phyloP scores from a whole-genome alignment of 495 filamentous ascomycete species.

The Penicillium cinerascens region DNA sequence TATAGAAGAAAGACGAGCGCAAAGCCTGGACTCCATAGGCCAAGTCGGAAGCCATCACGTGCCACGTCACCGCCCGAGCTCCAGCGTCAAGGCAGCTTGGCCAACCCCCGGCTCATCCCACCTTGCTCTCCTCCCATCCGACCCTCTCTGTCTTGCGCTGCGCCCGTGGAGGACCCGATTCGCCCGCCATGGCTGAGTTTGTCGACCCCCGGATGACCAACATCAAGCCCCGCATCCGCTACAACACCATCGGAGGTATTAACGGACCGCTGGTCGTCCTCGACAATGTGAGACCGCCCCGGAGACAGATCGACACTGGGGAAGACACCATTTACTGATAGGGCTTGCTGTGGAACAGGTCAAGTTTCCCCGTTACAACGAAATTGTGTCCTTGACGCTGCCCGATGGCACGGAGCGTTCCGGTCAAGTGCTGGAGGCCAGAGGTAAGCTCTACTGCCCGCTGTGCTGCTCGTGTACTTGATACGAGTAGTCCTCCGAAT shows the following conservation, averaged over 20 bases:
- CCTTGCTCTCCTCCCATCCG: constrained; percentile 15
- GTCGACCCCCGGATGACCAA: constrained; percentile 76
- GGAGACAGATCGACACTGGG: background rate
- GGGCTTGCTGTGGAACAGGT: constrained; percentile 50
- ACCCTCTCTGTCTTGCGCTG: constrained; percentile 6
- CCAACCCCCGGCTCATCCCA: constrained; percentile 24
- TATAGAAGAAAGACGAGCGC: background rate
- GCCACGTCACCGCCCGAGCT: constrained; percentile 29
- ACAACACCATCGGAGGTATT: constrained; percentile 98
- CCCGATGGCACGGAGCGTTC: constrained; percentile 91
- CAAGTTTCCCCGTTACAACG: constrained; percentile 96
- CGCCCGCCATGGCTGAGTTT: constrained; percentile 54
- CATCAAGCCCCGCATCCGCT: constrained; percentile 81
- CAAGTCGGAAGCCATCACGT: constrained; percentile 19
- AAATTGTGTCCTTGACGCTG: constrained; percentile 94
- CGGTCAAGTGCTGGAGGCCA: constrained; percentile 94
- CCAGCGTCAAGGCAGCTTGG: constrained; percentile 26
- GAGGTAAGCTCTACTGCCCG: constrained; percentile 57
- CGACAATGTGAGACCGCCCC: constrained; percentile 66
- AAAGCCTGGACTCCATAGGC: background rate
- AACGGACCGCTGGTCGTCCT: constrained; percentile 97
- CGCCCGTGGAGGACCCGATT: constrained; percentile 22
- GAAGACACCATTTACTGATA: constrained; percentile 8
- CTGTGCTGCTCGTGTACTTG: background rate
- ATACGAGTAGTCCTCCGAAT: background rate